Conservation (phyloP, 2,329 filamentous ascomycete genomes). For the Neobulgaria alba region DNA sequence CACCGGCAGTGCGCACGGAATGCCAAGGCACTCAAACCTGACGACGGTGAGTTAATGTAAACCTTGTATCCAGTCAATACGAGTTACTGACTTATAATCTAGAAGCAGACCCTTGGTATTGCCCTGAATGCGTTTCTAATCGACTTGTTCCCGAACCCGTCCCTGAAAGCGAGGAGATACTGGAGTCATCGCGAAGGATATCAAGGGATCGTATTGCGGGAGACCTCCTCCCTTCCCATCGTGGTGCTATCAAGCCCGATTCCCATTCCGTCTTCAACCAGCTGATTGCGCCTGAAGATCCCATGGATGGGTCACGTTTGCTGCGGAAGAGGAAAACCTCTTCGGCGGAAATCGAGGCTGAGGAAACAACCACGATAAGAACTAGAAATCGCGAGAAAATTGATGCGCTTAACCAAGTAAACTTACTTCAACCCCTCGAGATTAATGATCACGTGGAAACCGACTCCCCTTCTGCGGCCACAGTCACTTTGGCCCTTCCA, state of each 20-base stretch:
- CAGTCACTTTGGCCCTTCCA: slow-evolving; percentile 5
- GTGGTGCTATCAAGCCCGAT: slow-evolving; percentile 54
- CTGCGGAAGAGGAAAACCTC: slow-evolving; percentile 81
- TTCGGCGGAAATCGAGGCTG: slow-evolving; percentile 48
- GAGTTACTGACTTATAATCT: slow-evolving; percentile 13
- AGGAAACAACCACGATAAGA: slow-evolving; percentile 41
- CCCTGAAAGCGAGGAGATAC: slow-evolving; percentile 12
- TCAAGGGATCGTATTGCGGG: slow-evolving; percentile 59
- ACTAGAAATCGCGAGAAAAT: slow-evolving; percentile 36
- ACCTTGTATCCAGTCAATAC: too few species aligned
- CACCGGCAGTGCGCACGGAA: slow-evolving; percentile 84
- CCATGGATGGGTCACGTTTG: slow-evolving; percentile 67
- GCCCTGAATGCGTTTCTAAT: slow-evolving; percentile 42
- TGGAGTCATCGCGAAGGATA: slow-evolving; percentile 37
- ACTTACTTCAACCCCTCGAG: background rate
- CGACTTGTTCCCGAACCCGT: slow-evolving; percentile 34
- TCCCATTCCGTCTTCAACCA: slow-evolving; percentile 74
- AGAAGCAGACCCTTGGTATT: slow-evolving; percentile 55
- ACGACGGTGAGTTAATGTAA: slow-evolving; percentile 57
- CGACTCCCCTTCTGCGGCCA: slow-evolving; percentile 4
- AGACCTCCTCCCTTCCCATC: slow-evolving; percentile 63
- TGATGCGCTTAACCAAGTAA: slow-evolving; percentile 13
- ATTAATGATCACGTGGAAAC: slow-evolving; percentile 10
- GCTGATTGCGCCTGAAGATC: slow-evolving; percentile 61
- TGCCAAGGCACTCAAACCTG: slow-evolving; percentile 51